Percentiles rank a stretch among this genome's conserved stretches.
These are phyloP conservation scores for Wakefieldia striispora DNA, from an alignment of 768 basidiomycete species.

Conservation along the genomic window DNA sequence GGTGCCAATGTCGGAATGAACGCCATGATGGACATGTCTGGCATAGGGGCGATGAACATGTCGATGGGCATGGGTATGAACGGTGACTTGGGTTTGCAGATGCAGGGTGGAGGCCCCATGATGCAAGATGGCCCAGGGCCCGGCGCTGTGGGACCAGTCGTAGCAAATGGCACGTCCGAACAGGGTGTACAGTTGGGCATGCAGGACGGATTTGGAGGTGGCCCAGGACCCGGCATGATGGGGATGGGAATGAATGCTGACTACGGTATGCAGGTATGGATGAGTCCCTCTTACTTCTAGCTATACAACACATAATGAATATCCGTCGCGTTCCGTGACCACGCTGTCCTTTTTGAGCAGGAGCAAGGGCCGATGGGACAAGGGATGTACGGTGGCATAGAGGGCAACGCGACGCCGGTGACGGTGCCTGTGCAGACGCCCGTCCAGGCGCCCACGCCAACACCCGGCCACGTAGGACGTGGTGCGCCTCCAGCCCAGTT, in stretches of 20 bases:
- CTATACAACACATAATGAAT: slow-evolving; percentile 37
- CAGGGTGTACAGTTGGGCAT: slow-evolving; percentile 40
- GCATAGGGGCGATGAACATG: slow-evolving; percentile 59
- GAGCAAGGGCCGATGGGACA: slow-evolving; percentile 63
- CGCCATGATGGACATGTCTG: slow-evolving; percentile 80
- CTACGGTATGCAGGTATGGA: slow-evolving; percentile 71
- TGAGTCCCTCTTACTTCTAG: slow-evolving; percentile 29
- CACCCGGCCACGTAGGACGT: slow-evolving; percentile 29
- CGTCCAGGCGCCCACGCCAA: slow-evolving; percentile 30
- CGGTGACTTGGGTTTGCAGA: slow-evolving; percentile 61
- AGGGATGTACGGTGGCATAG: slow-evolving; percentile 69
- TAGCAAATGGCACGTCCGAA: slow-evolving; percentile 37
- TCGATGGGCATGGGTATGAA: slow-evolving; percentile 57
- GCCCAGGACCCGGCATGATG: slow-evolving; percentile 57
- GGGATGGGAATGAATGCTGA: slow-evolving; percentile 70
- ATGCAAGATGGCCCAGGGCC: slow-evolving; percentile 49
- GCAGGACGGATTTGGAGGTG: slow-evolving; percentile 41
- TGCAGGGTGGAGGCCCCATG: slow-evolving; percentile 48
- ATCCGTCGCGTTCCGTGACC: slow-evolving; percentile 33
- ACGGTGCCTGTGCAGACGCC: slow-evolving; percentile 39
- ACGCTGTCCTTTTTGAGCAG: slow-evolving; percentile 34
- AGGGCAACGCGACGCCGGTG: slow-evolving; percentile 48
- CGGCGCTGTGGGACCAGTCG: slow-evolving; percentile 33
- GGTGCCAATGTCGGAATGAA: slow-evolving; percentile 47
- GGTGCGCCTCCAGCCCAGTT: slow-evolving; percentile 39